phyloP scores from a whole-genome alignment of 108 stramenopile species.

The Skeletonema costatum region DNA sequence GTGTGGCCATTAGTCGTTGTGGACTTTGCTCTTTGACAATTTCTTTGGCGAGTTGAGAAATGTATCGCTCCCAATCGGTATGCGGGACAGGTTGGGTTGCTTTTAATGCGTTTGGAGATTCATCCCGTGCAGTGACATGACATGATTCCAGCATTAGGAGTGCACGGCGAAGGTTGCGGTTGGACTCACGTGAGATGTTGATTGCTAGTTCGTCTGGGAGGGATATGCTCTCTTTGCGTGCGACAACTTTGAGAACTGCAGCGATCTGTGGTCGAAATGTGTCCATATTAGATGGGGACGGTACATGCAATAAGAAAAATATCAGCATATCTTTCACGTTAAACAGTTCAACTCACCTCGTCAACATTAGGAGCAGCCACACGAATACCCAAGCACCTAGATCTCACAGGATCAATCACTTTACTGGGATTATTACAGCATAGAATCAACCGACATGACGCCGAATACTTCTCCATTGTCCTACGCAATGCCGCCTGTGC shows the following conservation, averaged over 20 bases:
- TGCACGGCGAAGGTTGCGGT: constrained; percentile 96
- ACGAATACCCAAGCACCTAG: constrained; percentile 94
- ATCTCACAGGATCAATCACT: constrained; percentile 95
- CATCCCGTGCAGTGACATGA: constrained; percentile 71
- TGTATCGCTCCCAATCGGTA: constrained; percentile 98
- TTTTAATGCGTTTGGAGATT: constrained; percentile 37
- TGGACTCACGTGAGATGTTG: constrained; percentile 70
- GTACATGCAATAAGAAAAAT: neutral
- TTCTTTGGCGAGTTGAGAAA: constrained; percentile 84
- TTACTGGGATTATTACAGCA: constrained; percentile 88
- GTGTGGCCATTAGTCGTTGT: constrained; percentile 75
- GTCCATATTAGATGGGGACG: neutral
- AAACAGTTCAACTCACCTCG: constrained; percentile 56
- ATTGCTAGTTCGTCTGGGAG: constrained; percentile 80
- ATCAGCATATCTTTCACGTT: neutral
- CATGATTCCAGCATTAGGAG: constrained; percentile 96
- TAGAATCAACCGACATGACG: constrained; percentile 94
- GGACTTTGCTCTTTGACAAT: constrained; percentile 90
- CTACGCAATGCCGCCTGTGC: constrained; percentile 95
- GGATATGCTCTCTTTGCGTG: constrained; percentile 74
- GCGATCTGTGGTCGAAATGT: constrained; percentile 57
- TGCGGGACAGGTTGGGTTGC: constrained; percentile 51
- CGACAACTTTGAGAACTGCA: constrained; percentile 72
- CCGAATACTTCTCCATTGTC: constrained; percentile 98
- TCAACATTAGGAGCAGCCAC: constrained; percentile 86